Base-by-base conservation (phyloP, 257 asterid genomes). In the Dorcoceras hygrometricum region DNA sequence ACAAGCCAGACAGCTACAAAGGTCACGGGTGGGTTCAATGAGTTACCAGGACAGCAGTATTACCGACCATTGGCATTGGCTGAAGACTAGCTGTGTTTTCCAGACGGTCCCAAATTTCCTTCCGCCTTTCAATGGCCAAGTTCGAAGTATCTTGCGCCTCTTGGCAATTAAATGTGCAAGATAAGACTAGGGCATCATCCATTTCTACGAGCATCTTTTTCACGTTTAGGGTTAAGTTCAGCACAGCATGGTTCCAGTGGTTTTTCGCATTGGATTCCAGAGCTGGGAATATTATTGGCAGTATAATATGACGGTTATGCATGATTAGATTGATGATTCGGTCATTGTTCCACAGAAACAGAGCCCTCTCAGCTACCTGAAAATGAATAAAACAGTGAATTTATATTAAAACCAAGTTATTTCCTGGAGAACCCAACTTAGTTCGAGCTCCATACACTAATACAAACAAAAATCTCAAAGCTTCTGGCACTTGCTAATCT, bases 11-110 rank as follows among this genome's bases (percentile, higher is more conserved):
- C 22, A 46, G 54, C 8, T 18, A 46, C 54, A 16, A 46, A 39
- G 50, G 19, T 39, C 8, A 46, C 22, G 54, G 54, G 7, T 46
- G 54, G 54, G 7, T 46, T 39, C 50, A 46, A 16, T 46, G 54
- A 46, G 22, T 46, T 1, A 87, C 95, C 66, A 86, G 73, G 68
- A 87, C 91, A 8, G 90, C 92, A 0, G 81, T 78, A 57, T 78
- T 79, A n/a, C 84, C 79, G 24, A 68, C 69, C 62, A 80, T 62
- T 23, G 88, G 86, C 76, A 78, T 55, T 50, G 88, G 86, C 75
- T 71, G 74, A 16, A 63, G 69, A 53, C 76, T 71, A 23, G 81
- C 82, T 3, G 68, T 77, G 56, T 25, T 70, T 66, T 77, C 79
- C 62, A 78, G 59, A 26, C 64, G 75, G 48, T 83, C 80, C 84